phyloP scores from a whole-genome alignment of 495 filamentous ascomycete species.

The Bombardia bombarda region DNA sequence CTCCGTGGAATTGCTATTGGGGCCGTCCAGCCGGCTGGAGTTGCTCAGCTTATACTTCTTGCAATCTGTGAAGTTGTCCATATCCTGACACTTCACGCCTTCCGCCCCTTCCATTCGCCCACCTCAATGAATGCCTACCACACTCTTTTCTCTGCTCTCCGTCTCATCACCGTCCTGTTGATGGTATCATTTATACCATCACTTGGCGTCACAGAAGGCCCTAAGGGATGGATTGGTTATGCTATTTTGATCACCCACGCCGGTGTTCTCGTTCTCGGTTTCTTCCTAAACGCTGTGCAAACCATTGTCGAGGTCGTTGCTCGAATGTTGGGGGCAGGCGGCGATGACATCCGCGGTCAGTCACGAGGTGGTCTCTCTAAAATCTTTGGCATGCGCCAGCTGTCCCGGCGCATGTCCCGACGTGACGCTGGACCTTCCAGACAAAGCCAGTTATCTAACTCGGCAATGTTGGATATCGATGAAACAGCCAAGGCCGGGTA shows the following conservation, averaged over 20 bases:
- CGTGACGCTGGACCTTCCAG: slow-evolving; percentile 49
- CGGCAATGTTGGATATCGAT: slow-evolving; percentile 65
- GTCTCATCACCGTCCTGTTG: slow-evolving; percentile 71
- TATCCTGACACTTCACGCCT: slow-evolving; percentile 79
- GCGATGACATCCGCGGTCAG: slow-evolving; percentile 58
- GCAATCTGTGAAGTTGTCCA: slow-evolving; percentile 91
- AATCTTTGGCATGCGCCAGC: slow-evolving; percentile 87
- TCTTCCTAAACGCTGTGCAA: slow-evolving; percentile 86
- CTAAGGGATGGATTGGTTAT: slow-evolving; percentile 93
- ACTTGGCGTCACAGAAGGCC: slow-evolving; percentile 62
- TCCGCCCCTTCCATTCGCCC: slow-evolving; percentile 79
- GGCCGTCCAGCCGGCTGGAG: slow-evolving; percentile 84
- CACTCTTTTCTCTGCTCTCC: slow-evolving; percentile 68
- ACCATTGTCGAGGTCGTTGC: slow-evolving; percentile 83
- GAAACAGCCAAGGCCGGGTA: slow-evolving; percentile 60
- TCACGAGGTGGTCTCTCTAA: slow-evolving; percentile 83
- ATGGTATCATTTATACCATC: slow-evolving; percentile 84
- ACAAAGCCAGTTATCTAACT: slow-evolving; percentile 70
- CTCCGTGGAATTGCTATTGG: slow-evolving; percentile 85
- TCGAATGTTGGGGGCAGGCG: slow-evolving; percentile 70
- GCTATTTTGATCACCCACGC: slow-evolving; percentile 81
- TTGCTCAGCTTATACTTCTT: slow-evolving; percentile 83
- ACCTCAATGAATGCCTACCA: slow-evolving; percentile 99
- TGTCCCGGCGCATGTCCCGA: slow-evolving; percentile 66
- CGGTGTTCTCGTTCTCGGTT: slow-evolving; percentile 82